Percentiles rank a stretch among this genome's conserved stretches.
phyloP scores from a whole-genome alignment of 192 early-diverging fungal genomes.

The Dimargaris cristalligena region DNA sequence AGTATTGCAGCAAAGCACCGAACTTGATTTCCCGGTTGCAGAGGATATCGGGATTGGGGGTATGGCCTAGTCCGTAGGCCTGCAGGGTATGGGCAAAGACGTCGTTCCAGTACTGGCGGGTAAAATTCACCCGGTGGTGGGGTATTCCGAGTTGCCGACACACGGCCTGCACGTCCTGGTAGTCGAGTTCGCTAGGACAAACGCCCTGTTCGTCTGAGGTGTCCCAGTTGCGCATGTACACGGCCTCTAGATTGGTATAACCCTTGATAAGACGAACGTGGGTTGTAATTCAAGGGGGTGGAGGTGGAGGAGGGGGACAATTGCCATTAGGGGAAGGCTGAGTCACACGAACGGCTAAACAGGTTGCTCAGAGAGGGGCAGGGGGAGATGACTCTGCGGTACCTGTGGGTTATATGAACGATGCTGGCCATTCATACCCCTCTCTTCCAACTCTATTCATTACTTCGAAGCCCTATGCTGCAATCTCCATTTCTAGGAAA shows the following conservation, averaged over 20 bases:
- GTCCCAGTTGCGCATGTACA: slow-evolving; percentile 97
- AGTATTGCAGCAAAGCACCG: slow-evolving; percentile 56
- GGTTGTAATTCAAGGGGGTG: too few relatives aligned
- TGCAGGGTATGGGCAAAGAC: slow-evolving; percentile 74
- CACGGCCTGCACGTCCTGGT: slow-evolving; percentile 53
- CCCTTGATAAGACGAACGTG: slow-evolving; percentile 18
- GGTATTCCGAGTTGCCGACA: slow-evolving; percentile 53
- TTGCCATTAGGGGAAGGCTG: too few relatives aligned
- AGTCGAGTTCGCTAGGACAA: slow-evolving; percentile 65
- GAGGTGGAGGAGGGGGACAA: too few relatives aligned
- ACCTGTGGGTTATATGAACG: too few relatives aligned
- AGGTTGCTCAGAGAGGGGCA: too few relatives aligned
- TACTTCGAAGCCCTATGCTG: too few relatives aligned
- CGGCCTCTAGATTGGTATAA: slow-evolving; percentile 46
- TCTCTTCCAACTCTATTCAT: too few relatives aligned
- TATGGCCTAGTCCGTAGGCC: slow-evolving; percentile 47
- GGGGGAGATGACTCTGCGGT: too few relatives aligned
- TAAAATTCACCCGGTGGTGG: slow-evolving; percentile 47
- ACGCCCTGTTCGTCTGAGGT: slow-evolving; percentile 53
- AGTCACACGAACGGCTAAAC: too few relatives aligned
- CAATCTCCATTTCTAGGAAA: too few relatives aligned
- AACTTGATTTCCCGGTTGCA: slow-evolving; percentile 94
- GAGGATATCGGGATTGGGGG: slow-evolving; percentile 83
- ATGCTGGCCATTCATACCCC: too few relatives aligned
- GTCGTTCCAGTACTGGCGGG: slow-evolving; percentile 77